These are phyloP conservation scores for Sparassis latifolia DNA, from an alignment of 1,284 basidiomycete species.

Conservation along the genomic window DNA sequence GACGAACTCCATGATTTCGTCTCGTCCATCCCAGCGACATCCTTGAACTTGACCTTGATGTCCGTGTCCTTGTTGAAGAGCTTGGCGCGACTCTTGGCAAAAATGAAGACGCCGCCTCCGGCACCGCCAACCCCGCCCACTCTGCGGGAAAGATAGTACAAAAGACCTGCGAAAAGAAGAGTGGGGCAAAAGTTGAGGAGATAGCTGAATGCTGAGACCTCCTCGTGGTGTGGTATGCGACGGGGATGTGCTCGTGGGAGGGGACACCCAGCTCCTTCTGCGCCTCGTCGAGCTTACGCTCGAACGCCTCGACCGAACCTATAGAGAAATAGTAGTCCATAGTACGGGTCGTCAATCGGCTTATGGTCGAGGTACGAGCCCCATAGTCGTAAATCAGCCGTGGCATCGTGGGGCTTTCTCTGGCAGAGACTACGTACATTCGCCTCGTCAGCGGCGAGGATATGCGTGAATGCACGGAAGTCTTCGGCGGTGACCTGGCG, in stretches of 20 bases:
- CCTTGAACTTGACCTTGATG: conserved; percentile 89
- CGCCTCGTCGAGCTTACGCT: conserved; percentile 89
- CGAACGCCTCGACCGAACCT: conserved; percentile 95
- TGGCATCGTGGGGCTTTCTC: conserved; percentile 48
- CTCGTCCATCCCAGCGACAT: conserved; percentile 99
- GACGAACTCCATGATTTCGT: conserved; percentile 99
- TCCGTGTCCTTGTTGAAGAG: conserved; percentile 98
- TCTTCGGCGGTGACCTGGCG: conserved; percentile 53
- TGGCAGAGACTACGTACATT: conserved; percentile 55
- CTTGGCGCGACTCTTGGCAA: conserved; percentile 93
- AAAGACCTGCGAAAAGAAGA: conserved; percentile 82
- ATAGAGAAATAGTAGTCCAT: conserved; percentile 95
- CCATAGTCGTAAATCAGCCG: conserved; percentile 61
- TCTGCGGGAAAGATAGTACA: conserved; percentile 86
- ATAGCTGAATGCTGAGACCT: conserved; percentile 81
- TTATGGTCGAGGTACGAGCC: conserved; percentile 66
- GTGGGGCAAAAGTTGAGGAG: conserved; percentile 93
- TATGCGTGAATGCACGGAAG: conserved; percentile 61
- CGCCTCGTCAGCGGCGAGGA: conserved; percentile 63
- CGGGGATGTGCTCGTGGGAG: conserved; percentile 89
- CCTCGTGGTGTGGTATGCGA: conserved; percentile 94
- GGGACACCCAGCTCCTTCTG: conserved; percentile 92
- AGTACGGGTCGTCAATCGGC: conserved; percentile 70
- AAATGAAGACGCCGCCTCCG: conserved; percentile 92
- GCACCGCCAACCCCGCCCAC: conserved; percentile 62